These are phyloP conservation scores for Yamadazyma aaseri DNA, from an alignment of 1,139 yeast species.

Conservation along the genomic window DNA sequence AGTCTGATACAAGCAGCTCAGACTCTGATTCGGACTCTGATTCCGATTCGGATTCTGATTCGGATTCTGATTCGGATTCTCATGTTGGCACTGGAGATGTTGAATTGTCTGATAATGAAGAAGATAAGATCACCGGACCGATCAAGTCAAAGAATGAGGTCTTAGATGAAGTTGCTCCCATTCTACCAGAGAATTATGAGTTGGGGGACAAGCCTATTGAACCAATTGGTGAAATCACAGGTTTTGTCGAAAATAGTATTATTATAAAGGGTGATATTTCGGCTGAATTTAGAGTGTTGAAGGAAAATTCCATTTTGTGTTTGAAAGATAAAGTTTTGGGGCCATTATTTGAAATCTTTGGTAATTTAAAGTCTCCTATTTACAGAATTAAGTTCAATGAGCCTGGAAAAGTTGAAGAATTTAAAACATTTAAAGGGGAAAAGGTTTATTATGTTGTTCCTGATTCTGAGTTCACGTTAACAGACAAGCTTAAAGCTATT, in stretches of 20 bases:
- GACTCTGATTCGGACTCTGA: conserved; percentile 22
- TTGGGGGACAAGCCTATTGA: conserved; percentile 69
- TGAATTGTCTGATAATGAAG: conserved; percentile 32
- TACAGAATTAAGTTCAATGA: conserved; percentile 71
- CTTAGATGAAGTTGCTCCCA: conserved; percentile 64
- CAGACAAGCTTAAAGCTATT: conserved; percentile 63
- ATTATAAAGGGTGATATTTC: conserved; percentile 74
- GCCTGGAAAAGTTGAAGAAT: conserved; percentile 41
- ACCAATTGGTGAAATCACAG: conserved; percentile 67
- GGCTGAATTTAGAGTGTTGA: conserved; percentile 82
- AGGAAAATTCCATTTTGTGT: conserved; percentile 80
- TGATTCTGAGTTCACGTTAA: conserved; percentile 73
- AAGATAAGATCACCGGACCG: conserved; percentile 51
- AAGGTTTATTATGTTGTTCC: conserved; percentile 77
- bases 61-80: conserved; percentile 21
- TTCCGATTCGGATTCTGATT: conserved; percentile 15
- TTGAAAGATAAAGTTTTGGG: conserved; percentile 80
- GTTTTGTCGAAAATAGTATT: conserved; percentile 69
- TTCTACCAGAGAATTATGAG: conserved; percentile 63
- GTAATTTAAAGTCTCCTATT: conserved; percentile 80
- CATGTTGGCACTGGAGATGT: conserved; percentile 21
- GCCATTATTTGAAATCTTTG: conserved; percentile 84
- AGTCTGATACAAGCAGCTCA: conserved; percentile 10
- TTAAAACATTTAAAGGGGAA: conserved; percentile 50
- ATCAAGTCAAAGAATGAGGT: conserved; percentile 78